Evolutionary conservation across 225 moss, liverwort and hornwort genomes (phyloP), one percentile per base, ranked within the genome.

Genomic region (Ulota crispa): DNA sequence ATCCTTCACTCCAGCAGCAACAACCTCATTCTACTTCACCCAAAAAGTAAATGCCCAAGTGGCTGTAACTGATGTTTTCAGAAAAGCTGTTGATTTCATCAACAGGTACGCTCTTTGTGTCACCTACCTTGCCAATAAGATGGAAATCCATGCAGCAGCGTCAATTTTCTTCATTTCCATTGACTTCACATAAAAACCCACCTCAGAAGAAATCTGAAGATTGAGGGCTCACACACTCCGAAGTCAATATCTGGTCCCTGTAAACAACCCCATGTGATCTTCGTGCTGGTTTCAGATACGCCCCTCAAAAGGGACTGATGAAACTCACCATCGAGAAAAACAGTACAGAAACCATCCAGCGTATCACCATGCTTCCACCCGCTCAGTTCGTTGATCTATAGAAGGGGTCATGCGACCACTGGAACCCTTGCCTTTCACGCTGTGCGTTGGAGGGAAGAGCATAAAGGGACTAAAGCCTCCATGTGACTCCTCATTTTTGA

Each of bases 341-440:
- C n/a, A 68, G 31, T 70, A 61, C 45, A 34, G 9, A 54, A 88
- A 60, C 0, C 72, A 62, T 67, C 42, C 64, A 63, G 52, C 27
- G 10, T 59, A 41, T 88, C 88, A 97, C 97, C 97, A 98, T 60
- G 97, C 97, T 87, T 98, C 97, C 81, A 98, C 95, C 68, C 94
- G 93, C 73, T 95, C 97, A 66, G 84, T 89, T 68, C 92, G 91
- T 87, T 95, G 97, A 79, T 98, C 97, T 68, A 94, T 92, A 71
- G 95, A 92, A 85, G 88, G 93, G 59, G 91, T 89, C 82, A 97
- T 82, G 66, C 93, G 92, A 68, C 93, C 94, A 68, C 90, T 94
- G 64, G 88, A 86, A 47, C 92, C 91, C 68, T 94, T 95, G 71
- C 91, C 94, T 86, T 94, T 97, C 74, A 73, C 64, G 55, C 89